Conservation (phyloP, 2,329 filamentous ascomycete genomes). For the Trichoderma aggressivum region DNA sequence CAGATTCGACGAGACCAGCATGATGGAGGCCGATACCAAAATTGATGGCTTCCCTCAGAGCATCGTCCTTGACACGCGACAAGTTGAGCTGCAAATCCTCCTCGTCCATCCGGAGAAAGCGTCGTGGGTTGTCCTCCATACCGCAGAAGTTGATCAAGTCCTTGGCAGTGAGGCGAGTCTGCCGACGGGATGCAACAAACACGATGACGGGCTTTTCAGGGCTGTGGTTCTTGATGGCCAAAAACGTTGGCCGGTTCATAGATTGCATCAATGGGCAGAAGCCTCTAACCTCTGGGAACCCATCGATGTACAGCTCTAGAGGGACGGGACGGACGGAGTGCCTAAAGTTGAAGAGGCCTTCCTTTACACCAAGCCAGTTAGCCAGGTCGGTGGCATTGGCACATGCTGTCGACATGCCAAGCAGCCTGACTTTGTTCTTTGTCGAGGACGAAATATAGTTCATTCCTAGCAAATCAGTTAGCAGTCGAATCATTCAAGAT, state of each 20-base stretch:
- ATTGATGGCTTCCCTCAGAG: slow-evolving; percentile 86
- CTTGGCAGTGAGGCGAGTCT: slow-evolving; percentile 91
- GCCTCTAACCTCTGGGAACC: slow-evolving; percentile 89
- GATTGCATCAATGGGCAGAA: slow-evolving; percentile 99
- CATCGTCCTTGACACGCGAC: slow-evolving; percentile 87
- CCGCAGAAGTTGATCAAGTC: slow-evolving; percentile 97
- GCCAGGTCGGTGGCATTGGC: slow-evolving; percentile 91
- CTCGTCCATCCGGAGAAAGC: slow-evolving; percentile 91
- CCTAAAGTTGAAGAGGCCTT: slow-evolving; percentile 93
- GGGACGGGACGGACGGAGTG: slow-evolving; percentile 96
- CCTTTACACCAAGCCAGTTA: slow-evolving; percentile 96
- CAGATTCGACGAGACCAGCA: slow-evolving; percentile 91
- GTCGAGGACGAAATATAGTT: slow-evolving; percentile 97
- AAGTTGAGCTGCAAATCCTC: slow-evolving; percentile 88
- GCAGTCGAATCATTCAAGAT: too few relatives aligned
- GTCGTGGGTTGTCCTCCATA: slow-evolving; percentile 94
- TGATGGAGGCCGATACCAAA: slow-evolving; percentile 98
- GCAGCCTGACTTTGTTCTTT: slow-evolving; percentile 79
- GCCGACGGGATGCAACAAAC: slow-evolving; percentile 91
- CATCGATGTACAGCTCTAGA: slow-evolving; percentile 94
- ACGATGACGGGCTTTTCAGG: slow-evolving; percentile 97
- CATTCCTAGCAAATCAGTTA: slow-evolving; percentile 62
- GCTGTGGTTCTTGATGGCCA: slow-evolving; percentile 94
- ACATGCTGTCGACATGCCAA: slow-evolving; percentile 99
- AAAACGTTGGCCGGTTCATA: slow-evolving; percentile 95